Evolutionary conservation across 1,284 basidiomycete genomes (phyloP).

Genomic region (Gastroboletus turbinatus): DNA sequence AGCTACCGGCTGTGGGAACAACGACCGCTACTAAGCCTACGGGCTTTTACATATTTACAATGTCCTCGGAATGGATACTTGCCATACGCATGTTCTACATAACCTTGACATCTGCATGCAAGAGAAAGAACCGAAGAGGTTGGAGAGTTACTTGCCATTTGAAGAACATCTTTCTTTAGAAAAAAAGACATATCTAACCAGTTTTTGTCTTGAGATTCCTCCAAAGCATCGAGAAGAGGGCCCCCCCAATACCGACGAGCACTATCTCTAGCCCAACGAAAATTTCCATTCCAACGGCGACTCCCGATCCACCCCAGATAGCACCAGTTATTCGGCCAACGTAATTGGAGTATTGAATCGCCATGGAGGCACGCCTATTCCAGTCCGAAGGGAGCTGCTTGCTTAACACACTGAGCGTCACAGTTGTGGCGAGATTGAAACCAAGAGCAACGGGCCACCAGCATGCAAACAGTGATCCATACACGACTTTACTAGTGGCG

Average conservation of each 20-base stretch:
- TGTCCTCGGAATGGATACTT: background rate
- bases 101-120: background rate
- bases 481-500: slow-evolving; percentile 41
- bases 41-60: background rate
- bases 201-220: slow-evolving; percentile 64
- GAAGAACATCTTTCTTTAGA: no score
- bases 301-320: slow-evolving; percentile 67
- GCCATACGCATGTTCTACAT: background rate
- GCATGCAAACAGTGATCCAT: slow-evolving; percentile 55
- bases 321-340: slow-evolving; percentile 61
- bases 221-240: slow-evolving; percentile 59
- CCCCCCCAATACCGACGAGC: slow-evolving; percentile 55
- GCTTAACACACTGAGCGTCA: slow-evolving; percentile 61
- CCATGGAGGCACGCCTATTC: slow-evolving; percentile 56
- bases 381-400: slow-evolving; percentile 65
- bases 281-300: slow-evolving; percentile 61
- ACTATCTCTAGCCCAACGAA: slow-evolving; percentile 64
- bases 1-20: no score
- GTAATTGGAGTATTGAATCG: slow-evolving; percentile 70
- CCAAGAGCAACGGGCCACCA: slow-evolving; percentile 71
- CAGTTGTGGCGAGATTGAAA: slow-evolving; percentile 67
- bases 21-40: background rate
- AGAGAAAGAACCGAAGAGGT: background rate
- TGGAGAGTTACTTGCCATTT: no score
- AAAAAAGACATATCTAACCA: slow-evolving; percentile 35